Evolutionary conservation across 768 basidiomycete genomes (phyloP).

Genomic region (Serendipita sp.): DNA sequence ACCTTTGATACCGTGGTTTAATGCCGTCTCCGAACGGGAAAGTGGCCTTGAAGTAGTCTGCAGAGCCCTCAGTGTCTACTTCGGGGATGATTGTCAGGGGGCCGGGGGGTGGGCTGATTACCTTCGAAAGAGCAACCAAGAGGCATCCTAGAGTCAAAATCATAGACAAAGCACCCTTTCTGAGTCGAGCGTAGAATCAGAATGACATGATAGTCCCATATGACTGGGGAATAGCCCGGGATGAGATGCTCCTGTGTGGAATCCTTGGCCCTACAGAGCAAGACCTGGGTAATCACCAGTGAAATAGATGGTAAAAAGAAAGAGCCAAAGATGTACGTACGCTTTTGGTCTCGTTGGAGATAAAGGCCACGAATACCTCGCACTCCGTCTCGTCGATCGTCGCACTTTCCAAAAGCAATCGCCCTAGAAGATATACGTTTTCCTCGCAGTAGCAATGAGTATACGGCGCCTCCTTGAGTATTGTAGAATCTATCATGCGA

Average conservation of each 20-base stretch:
- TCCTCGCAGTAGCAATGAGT: constrained; percentile 59
- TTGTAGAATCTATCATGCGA: too few relatives aligned
- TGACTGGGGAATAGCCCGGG: constrained; percentile 21
- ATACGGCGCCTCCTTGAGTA: constrained; percentile 20
- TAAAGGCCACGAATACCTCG: constrained; percentile 42
- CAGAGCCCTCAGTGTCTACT: too few relatives aligned
- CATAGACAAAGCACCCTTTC: constrained; percentile 42
- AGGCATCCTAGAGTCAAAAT: constrained; percentile 41
- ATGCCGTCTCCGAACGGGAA: constrained; percentile 23
- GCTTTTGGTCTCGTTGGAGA: constrained; percentile 46
- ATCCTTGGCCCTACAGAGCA: constrained; percentile 45
- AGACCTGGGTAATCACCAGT: constrained; percentile 30
- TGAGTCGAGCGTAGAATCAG: constrained; percentile 29
- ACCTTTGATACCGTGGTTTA: constrained; percentile 11
- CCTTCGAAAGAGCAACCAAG: constrained; percentile 32
- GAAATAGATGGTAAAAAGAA: neutral
- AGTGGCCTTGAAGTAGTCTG: constrained; percentile 33
- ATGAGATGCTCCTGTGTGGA: constrained; percentile 18
- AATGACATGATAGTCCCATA: constrained; percentile 69
- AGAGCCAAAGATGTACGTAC: constrained; percentile 21
- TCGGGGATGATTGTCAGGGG: too few relatives aligned
- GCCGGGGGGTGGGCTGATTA: constrained; percentile 16
- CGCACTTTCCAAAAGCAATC: constrained; percentile 24
- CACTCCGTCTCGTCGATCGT: constrained; percentile 22
- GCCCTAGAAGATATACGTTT: constrained; percentile 46